Evolutionary conservation across 257 asterid genomes (phyloP).

Genomic region (Jacaranda mimosifolia): DNA sequence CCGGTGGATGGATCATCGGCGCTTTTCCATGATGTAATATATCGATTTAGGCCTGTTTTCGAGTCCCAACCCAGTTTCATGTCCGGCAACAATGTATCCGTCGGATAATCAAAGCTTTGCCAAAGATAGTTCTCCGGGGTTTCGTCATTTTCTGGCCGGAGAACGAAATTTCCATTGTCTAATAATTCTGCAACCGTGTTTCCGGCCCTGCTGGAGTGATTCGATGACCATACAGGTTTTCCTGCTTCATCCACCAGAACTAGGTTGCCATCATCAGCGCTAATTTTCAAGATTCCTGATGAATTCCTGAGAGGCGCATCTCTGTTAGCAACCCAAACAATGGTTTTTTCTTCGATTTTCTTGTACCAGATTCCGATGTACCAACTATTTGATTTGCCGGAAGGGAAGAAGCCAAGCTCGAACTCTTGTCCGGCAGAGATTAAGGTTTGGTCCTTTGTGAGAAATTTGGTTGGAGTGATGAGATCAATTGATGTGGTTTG

Average conservation of each 20-base stretch:
- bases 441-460: constrained; percentile 49
- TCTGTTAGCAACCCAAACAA: constrained; percentile 91
- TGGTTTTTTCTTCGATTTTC: constrained; percentile 43
- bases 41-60: constrained; percentile 60
- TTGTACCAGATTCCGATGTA: constrained; percentile 84
- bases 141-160: constrained; percentile 49
- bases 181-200: constrained; percentile 60
- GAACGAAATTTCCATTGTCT: constrained; percentile 70
- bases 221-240: constrained; percentile 60
- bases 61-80: constrained; percentile 97
- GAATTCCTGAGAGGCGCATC: constrained; percentile 66
- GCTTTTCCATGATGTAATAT: constrained; percentile 74
- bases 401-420: constrained; percentile 77
- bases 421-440: constrained; percentile 54
- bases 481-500: constrained; percentile 45
- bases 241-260: constrained; percentile 53
- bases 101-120: constrained; percentile 85
- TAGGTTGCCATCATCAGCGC: constrained; percentile 54
- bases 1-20: constrained; percentile 77
- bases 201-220: constrained; percentile 31
- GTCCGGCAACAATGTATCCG: constrained; percentile 85
- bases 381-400: constrained; percentile 41
- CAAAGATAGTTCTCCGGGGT: constrained; percentile 51
- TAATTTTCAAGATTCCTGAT: constrained; percentile 57
- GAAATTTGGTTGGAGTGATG: constrained; percentile 47